Evolutionary conservation across 129 eudicot species (phyloP), one percentile per base, ranked within the genome.

Genomic region (Tagetes patula): DNA sequence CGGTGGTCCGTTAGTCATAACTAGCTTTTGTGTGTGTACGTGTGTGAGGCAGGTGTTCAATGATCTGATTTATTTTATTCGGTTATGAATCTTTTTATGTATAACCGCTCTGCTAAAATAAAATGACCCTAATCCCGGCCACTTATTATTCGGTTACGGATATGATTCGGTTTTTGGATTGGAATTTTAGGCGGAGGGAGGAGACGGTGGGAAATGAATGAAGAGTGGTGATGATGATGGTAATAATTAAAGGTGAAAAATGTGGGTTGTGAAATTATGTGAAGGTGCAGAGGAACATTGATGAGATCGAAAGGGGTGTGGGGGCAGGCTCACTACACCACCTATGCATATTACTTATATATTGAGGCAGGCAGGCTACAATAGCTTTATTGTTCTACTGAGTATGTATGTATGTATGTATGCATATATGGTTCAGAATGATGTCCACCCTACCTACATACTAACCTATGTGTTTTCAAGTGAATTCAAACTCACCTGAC

Each of bases 381-480:
- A 67, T 55, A 58, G 46, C 81, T 72, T 79, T 79, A 79, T 72
- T 67, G 77, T 64, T 78, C 69, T 73, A 78, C 82, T 78, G 69
- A 68, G 65, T 65, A 45, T 20, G 27, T 20, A 20, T 20, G 27
- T 20, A 20, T 20, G 27, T 20, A 20, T 20, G 27, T 20, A 20
- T 20, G 27, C 27, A 20, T 20, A 20, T 20, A 20, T 72, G 82
- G 82, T 65, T 79, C 77, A 79, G 82, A 72, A 54, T 72, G 69
- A 79, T 71, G 78, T 72, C 69, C 74, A 43, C 77, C 78, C 82
- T 65, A 78, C 82, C 69, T 39, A 39, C 11, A 20, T 36, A 30
- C 4, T 27, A 56, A 30, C 66, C 74, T 46, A 27, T 2, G 10
- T 43, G 45, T 50, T 34, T 31, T 50, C 61, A 75, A 64, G 53